Evolutionary conservation across 2,329 filamentous ascomycete species (phyloP).

Genomic region (Onygenales sp.): DNA sequence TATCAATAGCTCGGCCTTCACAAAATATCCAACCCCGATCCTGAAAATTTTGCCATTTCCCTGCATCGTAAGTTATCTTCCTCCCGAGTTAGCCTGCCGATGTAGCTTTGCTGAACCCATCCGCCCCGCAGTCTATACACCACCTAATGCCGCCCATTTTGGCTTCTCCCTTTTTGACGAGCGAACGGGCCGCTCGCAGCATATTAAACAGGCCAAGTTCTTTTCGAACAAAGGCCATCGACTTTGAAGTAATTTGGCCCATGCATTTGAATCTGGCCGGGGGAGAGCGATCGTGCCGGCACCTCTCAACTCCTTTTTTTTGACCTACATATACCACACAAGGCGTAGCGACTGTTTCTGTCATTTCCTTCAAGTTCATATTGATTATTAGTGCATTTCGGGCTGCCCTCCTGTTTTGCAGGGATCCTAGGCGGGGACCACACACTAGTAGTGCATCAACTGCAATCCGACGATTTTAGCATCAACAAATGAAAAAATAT

Average conservation of each 20-base stretch:
- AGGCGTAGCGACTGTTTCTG: no score
- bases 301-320: no score
- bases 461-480: no score
- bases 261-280: no score
- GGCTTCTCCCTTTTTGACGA: constrained; percentile 78
- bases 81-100: background rate
- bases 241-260: constrained; percentile 10
- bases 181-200: constrained; percentile 62
- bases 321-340: no score
- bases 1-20: constrained; percentile 63
- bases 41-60: constrained; percentile 67
- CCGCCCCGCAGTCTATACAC: constrained; percentile 57
- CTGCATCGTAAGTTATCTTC: constrained; percentile 53
- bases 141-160: constrained; percentile 73
- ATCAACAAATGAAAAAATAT: no score
- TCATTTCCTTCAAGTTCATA: no score
- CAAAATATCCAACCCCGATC: constrained; percentile 65
- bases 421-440: no score
- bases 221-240: constrained; percentile 51
- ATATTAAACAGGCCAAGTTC: constrained; percentile 62
- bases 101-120: background rate
- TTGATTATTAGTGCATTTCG: no score
- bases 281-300: no score
- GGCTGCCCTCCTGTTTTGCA: no score
- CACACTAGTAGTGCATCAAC: no score